Evolutionary conservation across 352 stramenopile species (phyloP), one percentile per base, ranked within the genome.

Genomic region (Aphanomyces cochlioides): DNA sequence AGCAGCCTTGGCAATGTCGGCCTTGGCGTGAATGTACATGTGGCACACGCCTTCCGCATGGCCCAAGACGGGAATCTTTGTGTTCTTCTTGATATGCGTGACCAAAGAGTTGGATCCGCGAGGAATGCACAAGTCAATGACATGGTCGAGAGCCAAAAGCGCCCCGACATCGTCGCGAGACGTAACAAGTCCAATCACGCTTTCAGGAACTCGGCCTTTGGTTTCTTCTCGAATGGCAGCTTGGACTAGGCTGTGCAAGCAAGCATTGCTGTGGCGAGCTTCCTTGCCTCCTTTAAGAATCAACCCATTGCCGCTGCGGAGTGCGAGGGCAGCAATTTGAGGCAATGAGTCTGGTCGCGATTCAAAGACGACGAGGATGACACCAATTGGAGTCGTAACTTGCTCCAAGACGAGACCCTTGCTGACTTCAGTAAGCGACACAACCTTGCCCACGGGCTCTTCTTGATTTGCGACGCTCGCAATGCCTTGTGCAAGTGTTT

Each of bases 341-440:
- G 93, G 91, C 34, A 97, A 73, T 21, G 88, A 98, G 77, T 99
- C 97, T 12, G 97, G 97, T 15, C 97, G 82, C 66, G 90, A 98
- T 79, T 99, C 97, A 72, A 99, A 99, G 72, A 99, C 98, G 54
- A 99, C 95, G 66, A 99, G 93, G 7, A 99, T 75, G 38, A 99
- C 96, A 37, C 97, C 97, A 74, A 99, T 99, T 15, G 97, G 90
- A 0, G 95, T 87, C 4, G 95, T 98, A 65, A 97, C 93, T 69
- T 98, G 90, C 57, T 96, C 90, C 43, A 98, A 80, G 17, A 95
- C 77, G n/a, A 98, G 79, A 19, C 95, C 95, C 45, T 89, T 90
- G 1, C 90, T 87, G 4, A 98, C 66, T 78, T 99, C 96, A 8
- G 79, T 96, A 58, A 79, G 80, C 59, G 83, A 91, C 40, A 91